A percentile compares a stretch with the other conserved stretches of the same genome.
Conservation (phyloP, 176 grass and related monocot genomes). For the Juncus effusus region DNA sequence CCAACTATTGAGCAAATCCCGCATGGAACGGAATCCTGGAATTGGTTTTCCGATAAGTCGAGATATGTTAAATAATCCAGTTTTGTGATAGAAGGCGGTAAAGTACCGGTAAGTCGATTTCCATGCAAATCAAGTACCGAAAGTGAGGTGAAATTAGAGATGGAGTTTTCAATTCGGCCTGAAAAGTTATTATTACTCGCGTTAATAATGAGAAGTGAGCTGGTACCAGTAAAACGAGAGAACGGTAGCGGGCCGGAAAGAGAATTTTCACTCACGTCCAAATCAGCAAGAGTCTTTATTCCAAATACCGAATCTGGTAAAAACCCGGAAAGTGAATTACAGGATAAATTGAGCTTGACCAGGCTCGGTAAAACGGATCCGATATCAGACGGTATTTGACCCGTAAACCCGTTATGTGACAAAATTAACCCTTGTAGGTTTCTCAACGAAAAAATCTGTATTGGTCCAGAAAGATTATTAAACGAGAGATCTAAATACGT, state of each 20-base stretch:
- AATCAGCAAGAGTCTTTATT: constrained; percentile 41
- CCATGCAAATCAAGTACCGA: constrained; percentile 79
- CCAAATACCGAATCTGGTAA: constrained; percentile 61
- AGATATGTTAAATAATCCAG: constrained; percentile 76
- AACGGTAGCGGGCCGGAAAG: constrained; percentile 70
- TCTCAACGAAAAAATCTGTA: constrained; percentile 45
- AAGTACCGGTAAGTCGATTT: constrained; percentile 68
- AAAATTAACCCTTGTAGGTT: constrained; percentile 81
- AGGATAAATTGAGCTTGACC: constrained; percentile 64
- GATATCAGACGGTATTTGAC: constrained; percentile 60
- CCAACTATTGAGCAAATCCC: constrained; percentile 65
- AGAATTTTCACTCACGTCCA: constrained; percentile 79
- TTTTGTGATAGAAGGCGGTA: constrained; percentile 58
- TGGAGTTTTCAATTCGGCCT: constrained; percentile 47
- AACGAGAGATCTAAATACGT: constrained; percentile 64
- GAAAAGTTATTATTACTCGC: constrained; percentile 77
- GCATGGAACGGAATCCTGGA: constrained; percentile 68
- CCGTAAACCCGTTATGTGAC: constrained; percentile 71
- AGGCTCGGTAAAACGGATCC: constrained; percentile 57
- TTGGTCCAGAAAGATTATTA: constrained; percentile 58
- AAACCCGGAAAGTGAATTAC: constrained; percentile 61
- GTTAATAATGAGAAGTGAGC: constrained; percentile 73
- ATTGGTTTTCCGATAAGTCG: constrained; percentile 76
- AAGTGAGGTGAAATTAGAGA: constrained; percentile 80
- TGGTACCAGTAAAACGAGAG: constrained; percentile 35